Base-by-base conservation (phyloP, 148 eudicot species). In the Euryodendron excelsum region DNA sequence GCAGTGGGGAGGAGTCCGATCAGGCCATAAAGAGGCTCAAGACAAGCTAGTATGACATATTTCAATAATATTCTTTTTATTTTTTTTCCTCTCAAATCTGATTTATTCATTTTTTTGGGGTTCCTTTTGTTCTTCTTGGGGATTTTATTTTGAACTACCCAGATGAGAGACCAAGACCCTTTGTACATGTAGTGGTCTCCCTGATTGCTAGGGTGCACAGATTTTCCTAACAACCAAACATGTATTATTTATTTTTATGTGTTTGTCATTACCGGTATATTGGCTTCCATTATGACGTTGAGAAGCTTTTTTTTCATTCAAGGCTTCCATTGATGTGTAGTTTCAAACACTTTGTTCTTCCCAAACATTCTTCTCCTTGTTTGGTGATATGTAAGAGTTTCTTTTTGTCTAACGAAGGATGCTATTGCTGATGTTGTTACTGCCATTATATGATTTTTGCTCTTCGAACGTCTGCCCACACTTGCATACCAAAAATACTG, bases 11-110 rank as follows among this genome's bases (percentile, higher is more conserved):
- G 30, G 92, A 89, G 48, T 82, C 82, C 6, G 88, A 86, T 74
- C 89, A 88, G 55, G 83, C 88, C n/a, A 70, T 81, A 14, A 93
- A 93, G 84, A 89, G 91, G 87, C 85, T 87, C 78, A 93, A 88
- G 80, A 90, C 86, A 86, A 85, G 70, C 83, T 81, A 82, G 69
- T 66, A 44, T 41, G 27, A 48, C 53, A 74, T 58, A 73, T 68
- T 48, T 64, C 56, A 69, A 69, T 74, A 34, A 74, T 73, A 80
- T 82, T 86, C 77, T 82, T 61, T 80, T 47, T 82, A 28, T 74
- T 84, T 75, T 53, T 0, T 36, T 37, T 8, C 31, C 14, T 30
- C 2, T 36, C 60, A 76, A 60, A 74, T 85, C 85, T 58, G 82
- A 83, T 87, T 85, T 75, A 81, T 84, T 88, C 83, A 85, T 82